These are phyloP conservation scores for Fusarium sp. DNA, from an alignment of 2,329 filamentous ascomycete genomes.

Conservation along the genomic window DNA sequence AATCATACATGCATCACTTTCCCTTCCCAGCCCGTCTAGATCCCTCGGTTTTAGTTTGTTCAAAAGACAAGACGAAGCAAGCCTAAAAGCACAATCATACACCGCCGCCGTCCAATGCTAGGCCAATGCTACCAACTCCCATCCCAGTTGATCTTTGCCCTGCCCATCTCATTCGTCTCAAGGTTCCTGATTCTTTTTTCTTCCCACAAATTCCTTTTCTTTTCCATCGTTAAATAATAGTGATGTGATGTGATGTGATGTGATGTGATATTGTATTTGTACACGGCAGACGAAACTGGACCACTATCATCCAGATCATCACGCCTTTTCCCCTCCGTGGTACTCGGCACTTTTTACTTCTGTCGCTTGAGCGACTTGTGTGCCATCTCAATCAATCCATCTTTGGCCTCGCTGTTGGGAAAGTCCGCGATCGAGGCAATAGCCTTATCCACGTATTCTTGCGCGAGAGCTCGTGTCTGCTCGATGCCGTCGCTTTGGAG, in stretches of 20 bases:
- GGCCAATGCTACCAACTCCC: constrained; percentile 16
- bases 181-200: constrained; percentile 4
- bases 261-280: constrained; percentile 39
- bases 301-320: constrained; percentile 15
- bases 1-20: constrained; percentile 42
- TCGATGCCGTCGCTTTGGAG: constrained; percentile 87
- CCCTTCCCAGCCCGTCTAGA: constrained; percentile 14
- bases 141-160: constrained; percentile 7
- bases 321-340: constrained; percentile 4
- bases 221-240: constrained; percentile 24
- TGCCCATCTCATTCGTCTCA: constrained; percentile 2
- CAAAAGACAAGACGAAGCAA: constrained; percentile 27
- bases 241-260: constrained; percentile 10
- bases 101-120: constrained; percentile 20
- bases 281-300: constrained; percentile 29
- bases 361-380: constrained; percentile 89
- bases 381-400: constrained; percentile 92
- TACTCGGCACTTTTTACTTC: constrained; percentile 70
- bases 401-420: constrained; percentile 94
- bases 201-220: constrained; percentile 5
- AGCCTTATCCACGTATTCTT: constrained; percentile 90
- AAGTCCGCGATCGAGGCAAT: constrained; percentile 86
- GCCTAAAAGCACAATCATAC: constrained; percentile 33
- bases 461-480: constrained; percentile 89
- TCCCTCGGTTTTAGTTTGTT: constrained; percentile 15